Evolutionary conservation across 345 rosid genomes (phyloP).

Genomic region (Hevea brasiliensis): DNA sequence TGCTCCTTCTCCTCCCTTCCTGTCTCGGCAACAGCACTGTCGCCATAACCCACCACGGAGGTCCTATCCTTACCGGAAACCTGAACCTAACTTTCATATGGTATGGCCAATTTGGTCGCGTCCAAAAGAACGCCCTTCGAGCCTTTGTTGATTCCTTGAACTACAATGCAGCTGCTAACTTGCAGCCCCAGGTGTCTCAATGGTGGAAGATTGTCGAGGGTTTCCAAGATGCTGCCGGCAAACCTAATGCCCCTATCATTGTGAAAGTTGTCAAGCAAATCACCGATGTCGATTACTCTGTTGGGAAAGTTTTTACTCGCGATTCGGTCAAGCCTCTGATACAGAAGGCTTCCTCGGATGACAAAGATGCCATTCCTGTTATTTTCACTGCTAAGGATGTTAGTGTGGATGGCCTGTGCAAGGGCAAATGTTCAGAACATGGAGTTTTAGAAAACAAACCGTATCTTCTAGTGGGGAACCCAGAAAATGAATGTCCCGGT

Average conservation of each 20-base stretch:
- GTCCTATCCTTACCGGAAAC: slow-evolving; percentile 32
- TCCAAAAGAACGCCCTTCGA: slow-evolving; percentile 26
- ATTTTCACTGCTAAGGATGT: slow-evolving; percentile 50
- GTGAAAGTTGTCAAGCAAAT: slow-evolving; percentile 42
- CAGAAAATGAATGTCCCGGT: slow-evolving; percentile 63
- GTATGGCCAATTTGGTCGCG: slow-evolving; percentile 37
- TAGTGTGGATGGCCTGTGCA: slow-evolving; percentile 47
- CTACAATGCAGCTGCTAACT: slow-evolving; percentile 7
- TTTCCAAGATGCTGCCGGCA: slow-evolving; percentile 34
- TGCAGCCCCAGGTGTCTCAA: slow-evolving; percentile 28
- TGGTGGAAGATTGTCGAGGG: slow-evolving; percentile 47
- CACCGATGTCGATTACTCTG: slow-evolving; percentile 31
- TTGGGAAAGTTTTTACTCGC: slow-evolving; percentile 45
- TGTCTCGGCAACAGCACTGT: neutral
- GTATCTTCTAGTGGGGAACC: slow-evolving; percentile 59
- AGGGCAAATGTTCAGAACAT: slow-evolving; percentile 47
- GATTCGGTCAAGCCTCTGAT: slow-evolving; percentile 33
- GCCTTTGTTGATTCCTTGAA: slow-evolving; percentile 31
- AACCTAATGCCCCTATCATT: slow-evolving; percentile 13
- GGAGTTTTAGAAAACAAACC: slow-evolving; percentile 33
- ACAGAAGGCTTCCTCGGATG: slow-evolving; percentile 26
- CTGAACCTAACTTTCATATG: slow-evolving; percentile 29
- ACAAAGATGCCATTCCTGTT: slow-evolving; percentile 35
- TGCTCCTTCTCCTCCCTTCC: slow-evolving; percentile 10
- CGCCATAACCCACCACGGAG: slow-evolving; percentile 29